A percentile compares a stretch with the other conserved stretches of the same genome.
Conservation (phyloP, 345 rosid genomes). For the Salix viminalis region DNA sequence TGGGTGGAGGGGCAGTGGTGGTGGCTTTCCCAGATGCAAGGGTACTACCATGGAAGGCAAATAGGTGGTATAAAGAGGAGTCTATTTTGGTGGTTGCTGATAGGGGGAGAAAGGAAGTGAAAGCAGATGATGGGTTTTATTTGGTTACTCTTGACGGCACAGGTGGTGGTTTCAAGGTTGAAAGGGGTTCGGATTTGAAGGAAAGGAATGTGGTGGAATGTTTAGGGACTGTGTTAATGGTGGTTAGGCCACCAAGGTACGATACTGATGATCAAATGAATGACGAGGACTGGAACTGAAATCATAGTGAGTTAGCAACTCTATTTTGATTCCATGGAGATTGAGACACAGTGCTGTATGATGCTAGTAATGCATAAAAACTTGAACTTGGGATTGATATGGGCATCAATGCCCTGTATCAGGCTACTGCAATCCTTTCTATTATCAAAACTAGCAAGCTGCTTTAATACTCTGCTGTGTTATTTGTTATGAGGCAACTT, state of each 20-base stretch:
- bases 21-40: conserved; percentile 72
- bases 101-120: conserved; percentile 53
- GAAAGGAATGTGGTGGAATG: conserved; percentile 51
- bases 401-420: not conserved
- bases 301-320: not conserved
- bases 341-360: conserved; percentile 12
- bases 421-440: conserved; percentile 13
- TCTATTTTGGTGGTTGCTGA: conserved; percentile 67
- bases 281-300: conserved; percentile 77
- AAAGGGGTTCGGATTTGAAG: conserved; percentile 65
- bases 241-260: conserved; percentile 75
- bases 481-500: conserved; percentile 7
- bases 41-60: conserved; percentile 65
- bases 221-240: conserved; percentile 56
- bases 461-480: not conserved
- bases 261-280: conserved; percentile 55
- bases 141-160: conserved; percentile 39
- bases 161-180: conserved; percentile 52
- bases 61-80: conserved; percentile 69
- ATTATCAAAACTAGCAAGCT: conserved; percentile 8
- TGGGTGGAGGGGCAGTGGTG: conserved; percentile 58
- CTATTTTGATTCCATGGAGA: conserved; percentile 5
- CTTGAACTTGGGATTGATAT: conserved; percentile 1
- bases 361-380: conserved; percentile 23
- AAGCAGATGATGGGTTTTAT: conserved; percentile 57